Percentiles rank a stretch among this genome's conserved stretches.
Evolutionary conservation across 148 eudicot species (phyloP).

Genomic region (Talinum fruticosum): DNA sequence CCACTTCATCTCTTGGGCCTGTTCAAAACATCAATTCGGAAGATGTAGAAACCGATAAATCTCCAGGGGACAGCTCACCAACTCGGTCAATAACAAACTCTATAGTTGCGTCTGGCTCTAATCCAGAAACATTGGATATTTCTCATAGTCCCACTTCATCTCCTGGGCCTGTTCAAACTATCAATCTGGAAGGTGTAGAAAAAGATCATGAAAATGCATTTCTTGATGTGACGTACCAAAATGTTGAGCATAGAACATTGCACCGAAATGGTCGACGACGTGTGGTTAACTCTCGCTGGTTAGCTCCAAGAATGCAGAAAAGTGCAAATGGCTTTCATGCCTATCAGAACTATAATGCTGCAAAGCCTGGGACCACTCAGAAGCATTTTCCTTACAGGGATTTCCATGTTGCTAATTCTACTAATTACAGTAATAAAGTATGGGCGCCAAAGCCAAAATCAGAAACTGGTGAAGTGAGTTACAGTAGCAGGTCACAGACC

Average conservation of each 20-base stretch:
- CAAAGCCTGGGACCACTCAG: conserved; percentile 39
- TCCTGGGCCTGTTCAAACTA: conserved; percentile 34
- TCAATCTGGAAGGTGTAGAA: conserved; percentile 26
- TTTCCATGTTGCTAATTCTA: background rate
- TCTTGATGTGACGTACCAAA: conserved; percentile 32
- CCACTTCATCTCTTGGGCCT: conserved; percentile 32
- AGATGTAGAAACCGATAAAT: conserved; percentile 8
- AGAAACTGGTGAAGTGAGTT: conserved; percentile 38
- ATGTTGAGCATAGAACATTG: conserved; percentile 32
- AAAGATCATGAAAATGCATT: conserved; percentile 28
- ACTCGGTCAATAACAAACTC: conserved; percentile 40
- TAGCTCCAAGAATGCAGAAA: conserved; percentile 53
- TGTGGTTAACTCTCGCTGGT: conserved; percentile 44
- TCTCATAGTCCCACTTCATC: conserved; percentile 26
- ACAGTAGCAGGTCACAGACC: conserved; percentile 20
- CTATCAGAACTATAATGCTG: conserved; percentile 40
- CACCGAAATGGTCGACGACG: conserved; percentile 32
- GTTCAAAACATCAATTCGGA: conserved; percentile 34
- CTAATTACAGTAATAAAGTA: conserved; percentile 43
- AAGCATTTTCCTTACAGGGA: conserved; percentile 28
- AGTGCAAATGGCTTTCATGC: conserved; percentile 38
- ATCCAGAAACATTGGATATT: conserved; percentile 29
- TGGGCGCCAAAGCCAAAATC: conserved; percentile 68
- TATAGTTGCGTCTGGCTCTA: conserved; percentile 30
- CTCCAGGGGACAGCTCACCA: conserved; percentile 6